A percentile compares a stretch with the other conserved stretches of the same genome.
Evolutionary conservation across 1,284 basidiomycete genomes (phyloP).

Genomic region (Earliella scabrosa): DNA sequence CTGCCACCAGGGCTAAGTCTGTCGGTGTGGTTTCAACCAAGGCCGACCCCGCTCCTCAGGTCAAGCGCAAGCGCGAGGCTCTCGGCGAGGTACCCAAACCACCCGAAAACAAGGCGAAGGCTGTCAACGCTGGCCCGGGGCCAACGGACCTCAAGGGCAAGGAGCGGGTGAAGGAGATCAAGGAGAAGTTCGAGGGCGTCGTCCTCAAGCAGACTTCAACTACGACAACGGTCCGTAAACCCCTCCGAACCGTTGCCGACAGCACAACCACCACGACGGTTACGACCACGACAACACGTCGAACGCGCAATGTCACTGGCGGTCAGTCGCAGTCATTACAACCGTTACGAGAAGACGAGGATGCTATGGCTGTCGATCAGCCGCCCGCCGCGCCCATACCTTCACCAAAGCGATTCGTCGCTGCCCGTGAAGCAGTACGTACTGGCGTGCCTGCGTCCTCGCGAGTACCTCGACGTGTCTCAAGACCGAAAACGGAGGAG

Average conservation of each 20-base stretch:
- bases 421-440: constrained; percentile 30
- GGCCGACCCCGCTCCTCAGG: constrained; percentile 44
- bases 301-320: constrained; percentile 29
- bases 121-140: constrained; percentile 29
- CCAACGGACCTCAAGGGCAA: constrained; percentile 45
- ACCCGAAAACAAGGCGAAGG: constrained; percentile 47
- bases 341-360: constrained; percentile 42
- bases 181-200: constrained; percentile 57
- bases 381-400: constrained; percentile 26
- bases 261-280: constrained; percentile 39
- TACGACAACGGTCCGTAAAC: constrained; percentile 32
- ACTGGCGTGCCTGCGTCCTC: constrained; percentile 14
- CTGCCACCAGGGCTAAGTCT: constrained; percentile 42
- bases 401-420: constrained; percentile 33
- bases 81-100: constrained; percentile 67
- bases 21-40: constrained; percentile 39
- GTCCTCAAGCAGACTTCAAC: constrained; percentile 51
- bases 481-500: constrained; percentile 28
- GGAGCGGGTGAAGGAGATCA: constrained; percentile 41
- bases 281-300: constrained; percentile 32
- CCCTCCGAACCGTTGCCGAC: constrained; percentile 26
- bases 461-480: constrained; percentile 24
- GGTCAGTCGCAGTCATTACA: constrained; percentile 13
- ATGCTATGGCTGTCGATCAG: constrained; percentile 59
- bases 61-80: constrained; percentile 77